A percentile compares a stretch with the other conserved stretches of the same genome.
Evolutionary conservation across 2,329 filamentous ascomycete genomes (phyloP).

Genomic region (Albifimbria verrucaria): DNA sequence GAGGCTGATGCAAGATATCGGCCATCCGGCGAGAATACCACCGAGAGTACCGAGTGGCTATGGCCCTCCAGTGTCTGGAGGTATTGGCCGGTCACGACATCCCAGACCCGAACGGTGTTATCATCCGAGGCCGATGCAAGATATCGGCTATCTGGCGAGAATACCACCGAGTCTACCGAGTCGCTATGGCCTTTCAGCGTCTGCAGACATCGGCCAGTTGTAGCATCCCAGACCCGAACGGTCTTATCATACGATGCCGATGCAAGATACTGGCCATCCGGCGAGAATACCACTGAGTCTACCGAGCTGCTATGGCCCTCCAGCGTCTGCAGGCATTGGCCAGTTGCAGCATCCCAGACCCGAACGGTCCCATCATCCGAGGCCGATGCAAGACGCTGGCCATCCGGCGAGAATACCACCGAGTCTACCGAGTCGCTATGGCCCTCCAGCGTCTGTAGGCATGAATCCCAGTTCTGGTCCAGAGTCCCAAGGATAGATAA

Average conservation of each 20-base stretch:
- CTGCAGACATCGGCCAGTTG: background rate
- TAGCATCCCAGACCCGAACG: too few relatives aligned
- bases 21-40: constrained; percentile 8
- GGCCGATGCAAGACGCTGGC: too few relatives aligned
- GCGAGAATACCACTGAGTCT: too few relatives aligned
- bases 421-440: background rate
- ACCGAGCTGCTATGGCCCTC: too few relatives aligned
- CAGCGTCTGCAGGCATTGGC: too few relatives aligned
- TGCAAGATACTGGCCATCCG: too few relatives aligned
- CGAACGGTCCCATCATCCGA: too few relatives aligned
- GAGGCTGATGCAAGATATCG: too few relatives aligned
- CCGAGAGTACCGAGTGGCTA: background rate
- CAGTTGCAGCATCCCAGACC: too few relatives aligned
- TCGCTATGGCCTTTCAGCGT: constrained; percentile 4
- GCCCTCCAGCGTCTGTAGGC: constrained; percentile 10
- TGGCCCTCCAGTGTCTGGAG: constrained; percentile 1
- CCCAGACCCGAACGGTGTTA: constrained; percentile 3
- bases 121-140: constrained; percentile 4
- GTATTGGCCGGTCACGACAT: background rate
- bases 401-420: too few relatives aligned
- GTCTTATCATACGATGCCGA: too few relatives aligned
- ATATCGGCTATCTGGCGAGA: constrained; percentile 4
- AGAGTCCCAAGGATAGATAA: too few relatives aligned
- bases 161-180: background rate
- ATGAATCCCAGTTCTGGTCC: constrained; percentile 13